Conservation (phyloP, 768 basidiomycete genomes). For the Saitozyma sp. region DNA sequence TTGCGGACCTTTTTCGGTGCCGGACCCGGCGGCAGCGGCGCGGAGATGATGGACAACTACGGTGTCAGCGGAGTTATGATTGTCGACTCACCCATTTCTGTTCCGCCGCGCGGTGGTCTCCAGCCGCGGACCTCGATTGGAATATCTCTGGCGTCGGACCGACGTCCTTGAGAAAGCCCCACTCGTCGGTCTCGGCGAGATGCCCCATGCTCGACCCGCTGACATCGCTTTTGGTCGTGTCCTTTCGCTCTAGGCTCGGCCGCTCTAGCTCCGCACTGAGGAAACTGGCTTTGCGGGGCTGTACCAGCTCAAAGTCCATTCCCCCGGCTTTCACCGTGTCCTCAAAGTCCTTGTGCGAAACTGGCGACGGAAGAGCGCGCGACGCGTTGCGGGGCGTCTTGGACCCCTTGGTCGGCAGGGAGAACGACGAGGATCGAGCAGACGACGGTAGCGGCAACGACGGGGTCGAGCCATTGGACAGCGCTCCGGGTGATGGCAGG, state of each 20-base stretch:
- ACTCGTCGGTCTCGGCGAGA: conserved; percentile 45
- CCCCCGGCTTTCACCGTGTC: conserved; percentile 47
- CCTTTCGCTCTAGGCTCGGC: neutral
- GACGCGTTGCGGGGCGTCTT: conserved; percentile 26
- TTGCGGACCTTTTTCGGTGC: conserved; percentile 44
- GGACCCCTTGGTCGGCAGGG: conserved; percentile 22
- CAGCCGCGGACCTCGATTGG: conserved; percentile 20
- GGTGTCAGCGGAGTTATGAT: conserved; percentile 3
- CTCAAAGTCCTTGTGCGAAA: conserved; percentile 43
- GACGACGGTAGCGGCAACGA: conserved; percentile 19
- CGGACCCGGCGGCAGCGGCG: conserved; percentile 24
- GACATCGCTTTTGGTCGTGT: conserved; percentile 1
- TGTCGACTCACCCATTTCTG: conserved; percentile 42
- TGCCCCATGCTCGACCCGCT: conserved; percentile 13
- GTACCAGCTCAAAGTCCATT: conserved; percentile 45
- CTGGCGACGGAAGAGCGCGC: conserved; percentile 27
- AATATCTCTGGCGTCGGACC: conserved; percentile 46
- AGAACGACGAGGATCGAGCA: conserved; percentile 36
- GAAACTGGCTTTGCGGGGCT: conserved; percentile 21
- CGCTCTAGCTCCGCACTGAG: conserved; percentile 2
- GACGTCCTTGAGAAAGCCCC: conserved; percentile 44
- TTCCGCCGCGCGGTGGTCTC: conserved; percentile 35
- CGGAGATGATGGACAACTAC: conserved; percentile 39
- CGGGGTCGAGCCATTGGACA: conserved; percentile 2
- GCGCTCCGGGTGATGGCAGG: too few species aligned